Percentiles rank a stretch among this genome's conserved stretches.
These are phyloP conservation scores for Yamadazyma pseudoaaseri DNA, from an alignment of 1,139 yeast genomes.

Conservation along the genomic window DNA sequence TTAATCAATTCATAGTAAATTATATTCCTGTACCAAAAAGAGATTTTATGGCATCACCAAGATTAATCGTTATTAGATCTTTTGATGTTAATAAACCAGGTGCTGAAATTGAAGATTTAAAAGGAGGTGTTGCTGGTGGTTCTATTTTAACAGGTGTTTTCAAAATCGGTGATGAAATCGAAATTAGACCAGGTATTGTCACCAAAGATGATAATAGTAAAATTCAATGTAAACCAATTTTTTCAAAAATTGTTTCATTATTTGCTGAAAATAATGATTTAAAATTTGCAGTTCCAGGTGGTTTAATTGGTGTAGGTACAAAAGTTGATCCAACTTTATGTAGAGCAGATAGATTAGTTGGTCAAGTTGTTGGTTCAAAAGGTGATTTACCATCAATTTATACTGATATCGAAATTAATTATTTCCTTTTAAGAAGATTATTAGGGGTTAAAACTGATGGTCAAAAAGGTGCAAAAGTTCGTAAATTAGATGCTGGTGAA, in stretches of 20 bases:
- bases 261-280: conserved; percentile 98
- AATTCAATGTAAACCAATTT: conserved; percentile 94
- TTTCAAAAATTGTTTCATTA: conserved; percentile 87
- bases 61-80: conserved; percentile 95
- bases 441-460: conserved; percentile 99
- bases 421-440: conserved; percentile 92
- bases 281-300: conserved; percentile 99
- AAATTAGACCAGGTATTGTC: conserved; percentile 98
- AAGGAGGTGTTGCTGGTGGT: conserved; percentile 99
- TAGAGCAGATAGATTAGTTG: conserved; percentile 98
- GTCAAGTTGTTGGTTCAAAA: conserved; percentile 98
- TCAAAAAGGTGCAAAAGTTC: conserved; percentile 90
- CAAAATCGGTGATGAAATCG: conserved; percentile 96
- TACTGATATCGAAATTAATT: conserved; percentile 96
- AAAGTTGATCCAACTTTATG: conserved; percentile 95
- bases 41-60: conserved; percentile 91
- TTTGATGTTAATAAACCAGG: conserved; percentile 99
- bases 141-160: conserved; percentile 96
- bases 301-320: conserved; percentile 99
- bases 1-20: conserved; percentile 92
- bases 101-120: conserved; percentile 92
- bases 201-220: conserved; percentile 92
- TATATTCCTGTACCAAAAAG: conserved; percentile 95
- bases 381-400: conserved; percentile 95
- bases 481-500: conserved; percentile 91